These are phyloP conservation scores for Aspergillus sclerotioniger DNA, from an alignment of 495 filamentous ascomycete species.

Conservation along the genomic window DNA sequence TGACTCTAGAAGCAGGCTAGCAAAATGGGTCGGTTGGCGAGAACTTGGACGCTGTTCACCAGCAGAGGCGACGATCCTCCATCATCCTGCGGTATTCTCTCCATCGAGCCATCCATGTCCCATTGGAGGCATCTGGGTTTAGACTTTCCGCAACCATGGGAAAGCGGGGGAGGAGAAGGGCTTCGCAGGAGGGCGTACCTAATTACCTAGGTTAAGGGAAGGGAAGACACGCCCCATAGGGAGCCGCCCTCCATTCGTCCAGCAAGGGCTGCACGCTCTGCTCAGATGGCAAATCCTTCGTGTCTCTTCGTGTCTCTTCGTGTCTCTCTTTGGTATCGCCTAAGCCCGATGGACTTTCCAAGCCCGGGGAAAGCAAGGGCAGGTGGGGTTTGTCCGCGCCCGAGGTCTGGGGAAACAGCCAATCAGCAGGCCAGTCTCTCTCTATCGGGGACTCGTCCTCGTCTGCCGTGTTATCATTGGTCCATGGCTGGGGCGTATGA, in stretches of 20 bases:
- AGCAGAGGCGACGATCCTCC: not conserved
- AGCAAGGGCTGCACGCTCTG: not conserved
- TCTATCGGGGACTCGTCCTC: not conserved
- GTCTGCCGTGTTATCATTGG: not conserved
- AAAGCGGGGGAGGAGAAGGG: not conserved
- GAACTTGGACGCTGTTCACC: not conserved
- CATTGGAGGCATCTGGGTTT: not conserved
- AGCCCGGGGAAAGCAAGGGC: constrained; percentile 12
- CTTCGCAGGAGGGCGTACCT: not conserved
- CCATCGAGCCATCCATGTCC: not conserved
- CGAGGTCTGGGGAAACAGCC: constrained; percentile 10
- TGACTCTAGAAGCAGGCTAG: constrained; percentile 3
- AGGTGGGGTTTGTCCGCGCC: constrained; percentile 1
- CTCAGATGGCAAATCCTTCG: not conserved
- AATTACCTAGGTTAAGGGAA: not conserved
- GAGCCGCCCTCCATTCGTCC: constrained; percentile 1
- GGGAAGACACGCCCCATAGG: constrained; percentile 11
- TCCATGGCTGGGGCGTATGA: not conserved
- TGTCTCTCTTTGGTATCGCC: not conserved
- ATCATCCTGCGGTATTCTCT: not conserved
- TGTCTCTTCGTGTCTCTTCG: too few species aligned
- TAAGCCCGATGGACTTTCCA: constrained; percentile 6
- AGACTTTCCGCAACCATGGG: not conserved
- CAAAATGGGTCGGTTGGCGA: not conserved
- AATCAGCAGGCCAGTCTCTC: constrained; percentile 5